Base-by-base conservation (phyloP, 208 protist species). In the Hexamita inflata region DNA sequence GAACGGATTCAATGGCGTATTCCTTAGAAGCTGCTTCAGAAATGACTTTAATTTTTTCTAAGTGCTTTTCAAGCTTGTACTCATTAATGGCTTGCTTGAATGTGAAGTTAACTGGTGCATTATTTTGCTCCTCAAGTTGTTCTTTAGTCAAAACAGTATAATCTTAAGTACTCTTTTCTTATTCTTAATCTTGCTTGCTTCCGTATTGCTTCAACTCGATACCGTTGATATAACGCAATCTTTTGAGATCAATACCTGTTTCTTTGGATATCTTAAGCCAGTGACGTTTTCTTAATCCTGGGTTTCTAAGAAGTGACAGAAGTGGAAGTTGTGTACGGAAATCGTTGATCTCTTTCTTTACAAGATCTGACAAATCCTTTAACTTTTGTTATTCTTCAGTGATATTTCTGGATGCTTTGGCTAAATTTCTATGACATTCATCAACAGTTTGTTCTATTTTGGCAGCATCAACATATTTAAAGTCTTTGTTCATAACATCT, bases 11-110 rank as follows among this genome's bases (percentile, higher is more conserved):
- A 28, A 83, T 70, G n/a, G 66, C 66, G 19, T 76, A 84, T 84
- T 98, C 94, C 82, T 95, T 90, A 13, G 88, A 91, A 35, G 94
- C 94, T 30, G 86, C 82, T 0, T 88, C 88, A 73, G 88, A 94
- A 58, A 96, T 89, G 70, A 89, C 89, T 30, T 88, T 61, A 53
- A 97, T 90, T 28, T 88, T 85, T 30, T 85, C 83, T 28, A 96
- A 79, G 30, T 88, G 93, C 32, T 81, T 66, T 64, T 81, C 75
- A 32, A 75, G 75, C 9, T 68, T 19, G 78, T 85, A 82, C 26
- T 19, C 11, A 29, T 78, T 59, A 2, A 75, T 77, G 32, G 83
- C 45, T 11, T 80, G 60, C 2, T 79, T 68, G n/a, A 76, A 76
- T 0, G 86, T 62, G 41, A 65, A 74, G 41, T 49, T 38, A 15